Conservation (phyloP, 108 stramenopile genomes). For the Discostella stelligeroides region DNA sequence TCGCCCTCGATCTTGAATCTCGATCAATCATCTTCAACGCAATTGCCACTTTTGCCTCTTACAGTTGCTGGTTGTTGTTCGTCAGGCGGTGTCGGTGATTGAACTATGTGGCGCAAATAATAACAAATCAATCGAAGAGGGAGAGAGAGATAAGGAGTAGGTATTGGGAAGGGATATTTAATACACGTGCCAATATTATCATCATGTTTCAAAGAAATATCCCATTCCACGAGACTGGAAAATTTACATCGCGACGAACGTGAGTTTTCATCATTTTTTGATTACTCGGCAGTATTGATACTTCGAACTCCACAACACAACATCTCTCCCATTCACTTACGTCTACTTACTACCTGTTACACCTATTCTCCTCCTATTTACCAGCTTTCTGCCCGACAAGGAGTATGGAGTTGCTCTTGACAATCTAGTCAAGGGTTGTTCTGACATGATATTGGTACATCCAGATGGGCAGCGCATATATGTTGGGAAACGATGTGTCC, state of each 20-base stretch:
- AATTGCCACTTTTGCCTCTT: no score
- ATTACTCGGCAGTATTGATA: not conserved
- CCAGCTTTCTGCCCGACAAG: conserved; percentile 55
- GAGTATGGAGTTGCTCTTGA: conserved; percentile 59
- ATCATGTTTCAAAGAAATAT: conserved; percentile 49
- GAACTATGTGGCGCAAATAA: no score
- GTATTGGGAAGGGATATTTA: no score
- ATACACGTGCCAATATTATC: not conserved
- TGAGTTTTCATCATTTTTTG: conserved; percentile 1
- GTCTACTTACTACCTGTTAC: not conserved
- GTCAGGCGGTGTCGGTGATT: no score
- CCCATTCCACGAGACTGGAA: conserved; percentile 47
- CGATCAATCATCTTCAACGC: no score
- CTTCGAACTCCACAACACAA: not conserved
- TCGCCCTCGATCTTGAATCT: no score
- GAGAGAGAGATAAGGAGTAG: no score
- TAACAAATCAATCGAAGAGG: no score
- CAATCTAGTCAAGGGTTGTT: conserved; percentile 60
- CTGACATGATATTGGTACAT: conserved; percentile 43
- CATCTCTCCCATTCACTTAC: not conserved
- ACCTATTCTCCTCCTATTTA: no score
- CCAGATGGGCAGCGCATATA: conserved; percentile 38
- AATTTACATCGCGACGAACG: conserved; percentile 40
- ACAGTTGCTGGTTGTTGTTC: no score
- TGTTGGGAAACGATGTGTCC: conserved; percentile 45